Evolutionary conservation across 179 eudicot genomes (phyloP), one percentile per base, ranked within the genome.

Genomic region (Actinidia arguta): DNA sequence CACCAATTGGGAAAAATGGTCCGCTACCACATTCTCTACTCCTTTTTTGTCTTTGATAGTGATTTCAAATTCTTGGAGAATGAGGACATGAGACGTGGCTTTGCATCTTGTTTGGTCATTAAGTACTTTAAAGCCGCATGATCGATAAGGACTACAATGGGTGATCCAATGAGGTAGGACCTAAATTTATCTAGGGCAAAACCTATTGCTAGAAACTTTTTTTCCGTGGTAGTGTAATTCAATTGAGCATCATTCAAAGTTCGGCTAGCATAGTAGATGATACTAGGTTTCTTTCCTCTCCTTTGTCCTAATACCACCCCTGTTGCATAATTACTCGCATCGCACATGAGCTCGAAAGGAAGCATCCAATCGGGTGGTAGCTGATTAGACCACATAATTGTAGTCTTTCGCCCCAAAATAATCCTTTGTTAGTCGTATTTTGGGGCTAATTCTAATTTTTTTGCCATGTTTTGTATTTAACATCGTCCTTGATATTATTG

Each of bases 101-200:
- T 31, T 31, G 52, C 63, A 4, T 80, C 67, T 73, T 81, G 2
- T 20, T 75, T 75, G 4, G 47, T 36, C 18, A 81, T 7, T 4
- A 75, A 6, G 52, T 75, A 75, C 10, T 54, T 75, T 2, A 75
- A 11, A 4, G 78, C 59, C 18, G 63, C 16, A 25, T 75, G 78
- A 54, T 24, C 62, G n/a, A 42, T 75, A 8, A 12, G 27, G 22
- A 75, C 10, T 0, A 54, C 27, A 1, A 75, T 27, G 0, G 24
- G 17, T 1, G 56, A 63, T 0, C 83, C 56, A 3, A 81, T n/a
- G 0, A 44, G 16, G 14, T 56, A 75, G 39, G 39, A 24, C 22
- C 73, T 3, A 8, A 69, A 69, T 18, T 69, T 55, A 4, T 55
- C 59, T 8, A 55, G 59, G 17, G 59, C 59, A 55, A 55, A 13